phyloP scores from a whole-genome alignment of 2,329 filamentous ascomycete genomes.

The Amesomyces nigricolor region DNA sequence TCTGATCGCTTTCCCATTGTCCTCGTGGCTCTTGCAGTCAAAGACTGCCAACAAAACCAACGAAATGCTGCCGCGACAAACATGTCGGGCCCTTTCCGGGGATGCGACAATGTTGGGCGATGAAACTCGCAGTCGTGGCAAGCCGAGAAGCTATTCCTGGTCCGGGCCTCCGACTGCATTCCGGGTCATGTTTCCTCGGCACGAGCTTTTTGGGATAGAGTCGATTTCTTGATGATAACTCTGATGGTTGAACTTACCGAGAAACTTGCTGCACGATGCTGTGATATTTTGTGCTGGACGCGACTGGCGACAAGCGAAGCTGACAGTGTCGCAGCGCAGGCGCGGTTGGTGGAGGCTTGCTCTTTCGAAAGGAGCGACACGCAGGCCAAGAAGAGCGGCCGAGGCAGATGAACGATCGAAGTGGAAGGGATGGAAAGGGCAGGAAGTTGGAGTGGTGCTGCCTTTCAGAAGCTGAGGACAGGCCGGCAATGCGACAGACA shows the following conservation, averaged over 20 bases:
- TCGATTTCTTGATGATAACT: neutral
- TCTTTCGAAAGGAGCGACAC: constrained; percentile 15
- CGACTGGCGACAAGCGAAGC: neutral
- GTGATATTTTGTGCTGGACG: neutral
- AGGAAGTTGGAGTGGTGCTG: neutral
- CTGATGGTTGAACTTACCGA: constrained; percentile 9
- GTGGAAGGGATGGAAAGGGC: constrained; percentile 2
- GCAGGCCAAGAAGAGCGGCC: constrained; percentile 1
- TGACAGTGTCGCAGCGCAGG: constrained; percentile 5
- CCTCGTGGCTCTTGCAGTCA: neutral
- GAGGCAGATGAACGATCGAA: constrained; percentile 13
- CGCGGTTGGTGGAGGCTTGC: constrained; percentile 22
- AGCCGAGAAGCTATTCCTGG: neutral
- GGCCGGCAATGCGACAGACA: constrained; percentile 9
- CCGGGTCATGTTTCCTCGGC: neutral
- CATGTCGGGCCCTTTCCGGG: neutral
- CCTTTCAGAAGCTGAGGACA: neutral
- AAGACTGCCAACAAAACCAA: neutral
- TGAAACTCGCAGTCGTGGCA: neutral
- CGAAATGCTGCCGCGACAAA: neutral
- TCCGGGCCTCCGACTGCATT: neutral
- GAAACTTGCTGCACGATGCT: neutral
- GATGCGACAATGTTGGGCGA: neutral
- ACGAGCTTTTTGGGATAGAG: no score
- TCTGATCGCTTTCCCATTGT: neutral